Conservation (phyloP, 805 yeast genomes). For the Cyberlindnera nakhonratchasimensis region DNA sequence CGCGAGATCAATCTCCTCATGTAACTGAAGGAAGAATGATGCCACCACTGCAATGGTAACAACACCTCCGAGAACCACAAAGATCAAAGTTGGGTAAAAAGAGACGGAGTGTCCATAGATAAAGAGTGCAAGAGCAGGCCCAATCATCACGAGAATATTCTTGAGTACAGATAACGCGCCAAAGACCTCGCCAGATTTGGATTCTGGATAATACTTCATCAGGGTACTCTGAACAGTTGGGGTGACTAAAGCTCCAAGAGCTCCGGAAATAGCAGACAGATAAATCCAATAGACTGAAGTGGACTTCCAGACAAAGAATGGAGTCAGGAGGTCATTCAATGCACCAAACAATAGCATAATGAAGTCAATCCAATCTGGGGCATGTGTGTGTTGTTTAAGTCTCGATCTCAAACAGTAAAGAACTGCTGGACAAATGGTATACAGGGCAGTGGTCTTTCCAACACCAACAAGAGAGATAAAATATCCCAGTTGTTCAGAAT, state of each 20-base stretch:
- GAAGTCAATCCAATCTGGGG: slow-evolving; percentile 54
- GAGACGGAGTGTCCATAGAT: slow-evolving; percentile 45
- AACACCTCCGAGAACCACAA: slow-evolving; percentile 22
- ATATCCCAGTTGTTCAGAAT: slow-evolving; percentile 50
- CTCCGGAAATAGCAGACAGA: slow-evolving; percentile 7
- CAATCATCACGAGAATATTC: slow-evolving; percentile 43
- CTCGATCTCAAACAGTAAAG: slow-evolving; percentile 35
- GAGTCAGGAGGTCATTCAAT: slow-evolving; percentile 37
- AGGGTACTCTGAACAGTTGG: slow-evolving; percentile 61
- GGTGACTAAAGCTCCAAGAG: slow-evolving; percentile 47
- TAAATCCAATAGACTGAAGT: slow-evolving; percentile 15
- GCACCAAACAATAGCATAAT: slow-evolving; percentile 33
- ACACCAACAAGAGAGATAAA: slow-evolving; percentile 51
- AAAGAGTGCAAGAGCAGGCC: slow-evolving; percentile 47
- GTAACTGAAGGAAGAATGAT: slow-evolving; percentile 8
- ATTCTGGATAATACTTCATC: slow-evolving; percentile 57
- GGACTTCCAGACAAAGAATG: slow-evolving; percentile 34
- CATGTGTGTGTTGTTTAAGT: slow-evolving; percentile 34
- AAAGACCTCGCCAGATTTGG: slow-evolving; percentile 65
- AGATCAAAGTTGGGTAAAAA: slow-evolving; percentile 35
- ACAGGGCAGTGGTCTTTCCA: slow-evolving; percentile 45
- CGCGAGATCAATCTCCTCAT: slow-evolving; percentile 12
- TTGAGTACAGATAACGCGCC: slow-evolving; percentile 65
- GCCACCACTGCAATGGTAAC: slow-evolving; percentile 2
- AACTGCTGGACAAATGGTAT: slow-evolving; percentile 49